Conservation (phyloP, 352 stramenopile species). For the Pythium plurisporium region DNA sequence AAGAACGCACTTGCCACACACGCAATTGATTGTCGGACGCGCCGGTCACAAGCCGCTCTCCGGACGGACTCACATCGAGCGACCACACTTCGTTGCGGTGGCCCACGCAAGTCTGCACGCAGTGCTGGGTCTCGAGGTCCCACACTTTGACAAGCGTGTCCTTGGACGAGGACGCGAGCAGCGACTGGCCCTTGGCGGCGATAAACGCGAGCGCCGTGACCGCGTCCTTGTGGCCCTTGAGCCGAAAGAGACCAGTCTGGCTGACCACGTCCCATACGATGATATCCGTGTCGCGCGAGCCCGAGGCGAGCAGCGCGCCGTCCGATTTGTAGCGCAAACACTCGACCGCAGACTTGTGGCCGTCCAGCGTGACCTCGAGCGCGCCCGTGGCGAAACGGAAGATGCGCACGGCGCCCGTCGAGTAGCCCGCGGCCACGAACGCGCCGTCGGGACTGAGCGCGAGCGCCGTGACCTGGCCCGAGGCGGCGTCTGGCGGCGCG, state of each 20-base stretch:
- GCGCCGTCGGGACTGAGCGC: conserved; percentile 70
- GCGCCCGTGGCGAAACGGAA: conserved; percentile 75
- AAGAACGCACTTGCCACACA: conserved; percentile 51
- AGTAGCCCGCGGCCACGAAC: conserved; percentile 83
- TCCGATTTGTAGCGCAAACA: conserved; percentile 70
- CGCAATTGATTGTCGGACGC: conserved; percentile 82
- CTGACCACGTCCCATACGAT: conserved; percentile 93
- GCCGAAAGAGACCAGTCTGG: conserved; percentile 85
- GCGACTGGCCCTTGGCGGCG: conserved; percentile 24
- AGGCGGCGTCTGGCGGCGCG: conserved; percentile 10
- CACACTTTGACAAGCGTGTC: conserved; percentile 94
- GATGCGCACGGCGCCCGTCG: conserved; percentile 68
- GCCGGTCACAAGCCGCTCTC: conserved; percentile 68
- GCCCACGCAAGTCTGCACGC: conserved; percentile 91
- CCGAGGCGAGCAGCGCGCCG: conserved; percentile 77
- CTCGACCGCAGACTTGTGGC: conserved; percentile 83
- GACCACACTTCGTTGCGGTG: conserved; percentile 92
- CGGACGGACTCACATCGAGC: conserved; percentile 65
- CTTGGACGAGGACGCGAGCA: conserved; percentile 87
- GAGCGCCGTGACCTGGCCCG: conserved; percentile 76
- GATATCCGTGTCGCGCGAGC: conserved; percentile 90
- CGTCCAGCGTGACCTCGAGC: conserved; percentile 84
- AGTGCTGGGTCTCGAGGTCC: conserved; percentile 93
- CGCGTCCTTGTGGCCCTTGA: conserved; percentile 92
- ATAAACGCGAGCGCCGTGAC: conserved; percentile 90